Evolutionary conservation across 1,284 basidiomycete genomes (phyloP).

Genomic region (Cutaneotrichosporon dermatis): DNA sequence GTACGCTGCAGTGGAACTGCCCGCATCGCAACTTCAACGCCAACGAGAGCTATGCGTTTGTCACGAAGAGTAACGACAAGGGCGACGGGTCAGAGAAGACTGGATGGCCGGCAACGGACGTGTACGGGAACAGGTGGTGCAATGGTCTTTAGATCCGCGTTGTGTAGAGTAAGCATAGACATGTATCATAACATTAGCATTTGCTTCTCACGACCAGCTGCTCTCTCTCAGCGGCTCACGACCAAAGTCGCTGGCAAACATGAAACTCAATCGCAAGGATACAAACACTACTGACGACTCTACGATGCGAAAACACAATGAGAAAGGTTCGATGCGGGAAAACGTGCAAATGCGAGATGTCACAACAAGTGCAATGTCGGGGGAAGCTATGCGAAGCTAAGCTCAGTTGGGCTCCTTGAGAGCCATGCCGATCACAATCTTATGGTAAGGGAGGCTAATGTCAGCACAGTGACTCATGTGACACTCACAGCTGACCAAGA

Average conservation of each 20-base stretch:
- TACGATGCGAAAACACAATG: no score
- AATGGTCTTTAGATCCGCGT: conserved; percentile 49
- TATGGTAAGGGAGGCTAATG: conserved; percentile 9
- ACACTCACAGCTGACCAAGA: conserved; percentile 10
- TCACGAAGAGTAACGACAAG: conserved; percentile 55
- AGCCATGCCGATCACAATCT: conserved; percentile 8
- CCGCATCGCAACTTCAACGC: conserved; percentile 63
- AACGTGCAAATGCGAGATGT: no score
- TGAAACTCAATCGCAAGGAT: no score
- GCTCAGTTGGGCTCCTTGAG: not conserved
- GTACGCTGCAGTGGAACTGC: conserved; percentile 66
- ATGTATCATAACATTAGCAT: not conserved
- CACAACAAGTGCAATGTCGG: no score
- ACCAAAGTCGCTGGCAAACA: no score
- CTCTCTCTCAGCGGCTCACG: no score
- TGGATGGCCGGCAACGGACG: conserved; percentile 58
- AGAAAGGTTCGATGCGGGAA: no score
- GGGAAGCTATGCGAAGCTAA: no score
- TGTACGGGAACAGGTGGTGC: conserved; percentile 77
- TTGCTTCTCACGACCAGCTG: not conserved
- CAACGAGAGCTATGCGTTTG: conserved; percentile 62
- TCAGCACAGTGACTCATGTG: not conserved
- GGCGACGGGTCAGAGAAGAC: conserved; percentile 52
- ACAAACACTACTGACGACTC: no score
- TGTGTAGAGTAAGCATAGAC: no score